phyloP scores from a whole-genome alignment of 1,284 basidiomycete species.

The Coriolopsis trogii region DNA sequence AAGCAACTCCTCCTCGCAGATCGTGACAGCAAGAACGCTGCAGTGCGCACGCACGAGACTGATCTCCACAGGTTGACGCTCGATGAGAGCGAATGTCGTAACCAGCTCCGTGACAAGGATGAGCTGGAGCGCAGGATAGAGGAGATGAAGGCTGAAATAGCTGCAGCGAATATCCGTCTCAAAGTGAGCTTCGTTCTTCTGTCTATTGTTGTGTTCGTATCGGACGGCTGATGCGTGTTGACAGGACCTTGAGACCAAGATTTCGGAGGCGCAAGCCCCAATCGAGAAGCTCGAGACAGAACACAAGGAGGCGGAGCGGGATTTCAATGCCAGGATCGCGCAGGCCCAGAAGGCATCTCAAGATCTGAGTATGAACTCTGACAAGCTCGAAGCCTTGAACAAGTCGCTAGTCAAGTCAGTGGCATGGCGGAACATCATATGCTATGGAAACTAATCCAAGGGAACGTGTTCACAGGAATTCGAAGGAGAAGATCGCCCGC shows the following conservation, averaged over 20 bases:
- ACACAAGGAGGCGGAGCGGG: conserved; percentile 54
- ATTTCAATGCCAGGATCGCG: conserved; percentile 51
- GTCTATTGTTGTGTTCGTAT: not conserved
- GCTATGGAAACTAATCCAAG: not conserved
- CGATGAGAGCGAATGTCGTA: conserved; percentile 61
- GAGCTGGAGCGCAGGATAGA: conserved; percentile 63
- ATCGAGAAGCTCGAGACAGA: conserved; percentile 70
- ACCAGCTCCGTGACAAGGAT: conserved; percentile 65
- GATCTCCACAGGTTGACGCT: conserved; percentile 66
- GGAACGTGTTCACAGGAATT: conserved; percentile 55
- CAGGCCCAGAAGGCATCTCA: conserved; percentile 60
- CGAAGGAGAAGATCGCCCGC: conserved; percentile 67
- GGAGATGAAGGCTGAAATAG: conserved; percentile 63
- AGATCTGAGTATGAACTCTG: conserved; percentile 66
- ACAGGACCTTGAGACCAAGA: conserved; percentile 70
- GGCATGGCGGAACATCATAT: not conserved
- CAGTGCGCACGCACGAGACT: conserved; percentile 58
- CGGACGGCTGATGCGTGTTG: conserved; percentile 7
- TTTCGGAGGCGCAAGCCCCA: conserved; percentile 66
- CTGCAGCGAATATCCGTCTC: conserved; percentile 29
- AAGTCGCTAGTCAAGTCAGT: conserved; percentile 66
- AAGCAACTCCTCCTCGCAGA: conserved; percentile 61
- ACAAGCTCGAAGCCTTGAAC: conserved; percentile 64
- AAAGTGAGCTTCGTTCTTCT: conserved; percentile 25
- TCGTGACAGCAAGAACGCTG: conserved; percentile 65